Evolutionary conservation across 495 filamentous ascomycete species (phyloP), one percentile per base, ranked within the genome.

Genomic region (Penicillium psychrofluorescens): DNA sequence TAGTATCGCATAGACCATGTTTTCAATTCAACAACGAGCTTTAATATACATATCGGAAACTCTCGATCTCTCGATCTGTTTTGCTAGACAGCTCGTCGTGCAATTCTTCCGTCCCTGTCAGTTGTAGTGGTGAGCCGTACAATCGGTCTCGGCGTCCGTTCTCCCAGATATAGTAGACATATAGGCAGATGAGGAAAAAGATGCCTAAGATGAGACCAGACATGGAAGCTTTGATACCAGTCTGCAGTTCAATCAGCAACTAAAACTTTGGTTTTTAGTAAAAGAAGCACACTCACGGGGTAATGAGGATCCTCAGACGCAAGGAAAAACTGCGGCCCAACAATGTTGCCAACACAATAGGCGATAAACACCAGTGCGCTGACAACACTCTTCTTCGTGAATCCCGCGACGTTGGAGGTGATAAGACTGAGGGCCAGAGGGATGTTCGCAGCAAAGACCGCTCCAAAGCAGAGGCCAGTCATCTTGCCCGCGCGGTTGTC

Each of bases 381-480:
- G 8, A 72, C 65, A 0, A 65, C 63, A 9, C 61, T 70, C 42
- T 81, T 82, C 57, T 85, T 85, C 7, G 81, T 84, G 56, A 80
- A 82, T 6, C 81, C 80, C 4, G 77, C 78, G 0, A 84, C 70
- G 42, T 85, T 84, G 10, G 71, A 75, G 2, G 65, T 68, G 36
- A 83, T 77, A 14, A 81, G 51, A 33, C 71, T 72, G 5, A 83
- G 58, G 0, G 78, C 56, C 5, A 76, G 68, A 0, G 80, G 79
- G 43, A 80, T 79, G 9, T 74, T 75, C 29, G 71, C 75, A 7
- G 78, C 66, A 37, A 62, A 64, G 3, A 74, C 67, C 28, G 71
- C 58, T 3, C 70, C 72, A 1, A 81, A 44, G 41, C 78, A 84
- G 44, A 80, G 74, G 0, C 77, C 77, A 0, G 64, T 68, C 47